phyloP scores from a whole-genome alignment of 306 rosid genomes.

The Lagenaria siceraria region DNA sequence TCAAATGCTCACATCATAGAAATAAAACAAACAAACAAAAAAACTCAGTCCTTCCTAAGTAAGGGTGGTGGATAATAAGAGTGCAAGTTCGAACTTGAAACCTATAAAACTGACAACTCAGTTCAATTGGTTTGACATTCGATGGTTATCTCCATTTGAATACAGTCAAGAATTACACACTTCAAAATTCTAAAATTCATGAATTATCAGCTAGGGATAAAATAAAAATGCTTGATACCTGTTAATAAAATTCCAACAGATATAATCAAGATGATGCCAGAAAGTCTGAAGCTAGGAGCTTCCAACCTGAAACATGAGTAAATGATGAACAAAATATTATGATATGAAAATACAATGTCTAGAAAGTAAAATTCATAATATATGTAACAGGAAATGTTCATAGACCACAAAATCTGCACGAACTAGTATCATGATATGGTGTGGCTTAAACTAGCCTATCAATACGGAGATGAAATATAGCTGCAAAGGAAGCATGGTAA shows the following conservation, averaged over 20 bases:
- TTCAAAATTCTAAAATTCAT: neutral
- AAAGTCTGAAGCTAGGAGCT: slow-evolving; percentile 65
- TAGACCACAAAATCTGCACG: neutral
- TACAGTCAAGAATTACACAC: neutral
- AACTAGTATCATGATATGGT: neutral
- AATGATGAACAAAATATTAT: neutral
- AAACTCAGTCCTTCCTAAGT: neutral
- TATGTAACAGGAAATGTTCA: neutral
- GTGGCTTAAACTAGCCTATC: neutral
- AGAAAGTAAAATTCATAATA: neutral
- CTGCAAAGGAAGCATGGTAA: neutral
- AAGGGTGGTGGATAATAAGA: neutral
- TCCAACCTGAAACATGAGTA: slow-evolving; percentile 60
- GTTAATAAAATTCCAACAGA: slow-evolving; percentile 81
- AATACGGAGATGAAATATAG: neutral
- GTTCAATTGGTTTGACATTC: neutral
- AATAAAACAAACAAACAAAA: neutral
- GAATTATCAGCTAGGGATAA: neutral
- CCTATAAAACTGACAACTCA: neutral
- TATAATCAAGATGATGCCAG: slow-evolving; percentile 76
- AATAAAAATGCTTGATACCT: slow-evolving; percentile 31
- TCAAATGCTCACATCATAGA: neutral
- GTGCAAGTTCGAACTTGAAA: neutral
- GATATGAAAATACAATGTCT: neutral
- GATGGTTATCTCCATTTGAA: neutral